phyloP scores from a whole-genome alignment of 768 basidiomycete genomes.

The Amanita molliuscula region DNA sequence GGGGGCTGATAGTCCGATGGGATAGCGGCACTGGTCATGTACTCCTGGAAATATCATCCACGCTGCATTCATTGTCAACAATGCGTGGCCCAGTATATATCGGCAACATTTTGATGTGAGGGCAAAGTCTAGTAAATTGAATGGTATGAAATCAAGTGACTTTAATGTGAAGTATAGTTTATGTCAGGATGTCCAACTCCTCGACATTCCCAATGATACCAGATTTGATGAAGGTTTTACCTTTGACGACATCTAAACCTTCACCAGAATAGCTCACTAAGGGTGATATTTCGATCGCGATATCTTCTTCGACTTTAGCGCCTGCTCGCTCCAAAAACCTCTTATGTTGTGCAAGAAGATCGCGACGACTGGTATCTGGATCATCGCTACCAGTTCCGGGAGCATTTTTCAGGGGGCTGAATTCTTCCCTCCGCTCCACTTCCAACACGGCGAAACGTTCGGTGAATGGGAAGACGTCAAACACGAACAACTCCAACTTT shows the following conservation, averaged over 20 bases:
- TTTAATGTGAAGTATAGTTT: constrained; percentile 11
- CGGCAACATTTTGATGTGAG: neutral
- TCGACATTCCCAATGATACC: constrained; percentile 57
- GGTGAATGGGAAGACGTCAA: constrained; percentile 96
- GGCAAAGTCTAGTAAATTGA: neutral
- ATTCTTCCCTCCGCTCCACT: constrained; percentile 82
- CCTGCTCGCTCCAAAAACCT: constrained; percentile 78
- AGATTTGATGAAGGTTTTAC: constrained; percentile 67
- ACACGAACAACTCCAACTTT: constrained; percentile 98
- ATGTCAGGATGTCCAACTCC: constrained; percentile 63
- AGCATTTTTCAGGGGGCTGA: constrained; percentile 96
- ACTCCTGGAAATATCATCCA: constrained; percentile 7
- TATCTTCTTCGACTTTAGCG: constrained; percentile 56
- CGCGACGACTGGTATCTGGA: constrained; percentile 81
- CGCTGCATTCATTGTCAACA: neutral
- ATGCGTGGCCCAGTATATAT: neutral
- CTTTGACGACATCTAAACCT: constrained; percentile 70
- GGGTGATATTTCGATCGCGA: constrained; percentile 88
- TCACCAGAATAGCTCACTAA: constrained; percentile 88
- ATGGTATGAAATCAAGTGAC: neutral
- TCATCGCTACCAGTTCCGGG: constrained; percentile 87
- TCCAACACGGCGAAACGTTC: constrained; percentile 78
- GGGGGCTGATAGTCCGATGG: constrained; percentile 31
- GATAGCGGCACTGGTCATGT: constrained; percentile 20
- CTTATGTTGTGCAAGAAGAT: constrained; percentile 80